phyloP scores from a whole-genome alignment of 192 early-diverging fungal genomes.

The Obelidium mucronatum region DNA sequence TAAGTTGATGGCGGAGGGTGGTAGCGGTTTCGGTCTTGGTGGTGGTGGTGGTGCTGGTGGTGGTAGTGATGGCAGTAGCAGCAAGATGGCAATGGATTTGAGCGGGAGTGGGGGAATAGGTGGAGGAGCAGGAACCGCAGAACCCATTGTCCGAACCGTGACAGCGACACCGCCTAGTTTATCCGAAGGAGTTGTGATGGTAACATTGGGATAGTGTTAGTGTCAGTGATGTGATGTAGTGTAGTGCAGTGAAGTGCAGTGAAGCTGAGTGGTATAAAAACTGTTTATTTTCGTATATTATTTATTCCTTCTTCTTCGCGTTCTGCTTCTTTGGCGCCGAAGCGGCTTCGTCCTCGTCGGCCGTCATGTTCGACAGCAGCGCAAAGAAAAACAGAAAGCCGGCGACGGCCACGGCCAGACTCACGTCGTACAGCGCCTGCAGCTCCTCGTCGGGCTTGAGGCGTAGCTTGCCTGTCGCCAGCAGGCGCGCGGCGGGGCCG shows the following conservation, averaged over 20 bases:
- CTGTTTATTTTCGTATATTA: too few relatives aligned
- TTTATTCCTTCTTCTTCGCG: background rate
- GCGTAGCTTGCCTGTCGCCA: conserved; percentile 1
- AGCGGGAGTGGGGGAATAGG: background rate
- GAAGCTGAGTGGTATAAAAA: too few relatives aligned
- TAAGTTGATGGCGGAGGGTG: conserved; percentile 3
- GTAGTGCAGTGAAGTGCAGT: too few relatives aligned
- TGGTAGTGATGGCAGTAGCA: background rate
- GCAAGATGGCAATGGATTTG: background rate
- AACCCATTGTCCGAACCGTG: too few relatives aligned
- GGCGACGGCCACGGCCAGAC: conserved; percentile 8
- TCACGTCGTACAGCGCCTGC: conserved; percentile 31
- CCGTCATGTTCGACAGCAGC: conserved; percentile 15
- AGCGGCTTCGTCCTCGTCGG: background rate
- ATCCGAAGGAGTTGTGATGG: conserved; percentile 11
- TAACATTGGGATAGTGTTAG: background rate
- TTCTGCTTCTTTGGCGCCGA: conserved; percentile 1
- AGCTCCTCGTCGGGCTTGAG: conserved; percentile 21
- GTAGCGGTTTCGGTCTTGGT: background rate
- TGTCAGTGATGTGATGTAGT: too few relatives aligned
- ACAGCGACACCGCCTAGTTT: too few relatives aligned
- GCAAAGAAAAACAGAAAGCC: conserved; percentile 14
- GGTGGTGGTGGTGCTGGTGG: background rate
- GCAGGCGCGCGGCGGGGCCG: background rate
- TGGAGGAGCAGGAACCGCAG: background rate